Evolutionary conservation across 768 basidiomycete genomes (phyloP).

Genomic region (Basidioascus undulatus): DNA sequence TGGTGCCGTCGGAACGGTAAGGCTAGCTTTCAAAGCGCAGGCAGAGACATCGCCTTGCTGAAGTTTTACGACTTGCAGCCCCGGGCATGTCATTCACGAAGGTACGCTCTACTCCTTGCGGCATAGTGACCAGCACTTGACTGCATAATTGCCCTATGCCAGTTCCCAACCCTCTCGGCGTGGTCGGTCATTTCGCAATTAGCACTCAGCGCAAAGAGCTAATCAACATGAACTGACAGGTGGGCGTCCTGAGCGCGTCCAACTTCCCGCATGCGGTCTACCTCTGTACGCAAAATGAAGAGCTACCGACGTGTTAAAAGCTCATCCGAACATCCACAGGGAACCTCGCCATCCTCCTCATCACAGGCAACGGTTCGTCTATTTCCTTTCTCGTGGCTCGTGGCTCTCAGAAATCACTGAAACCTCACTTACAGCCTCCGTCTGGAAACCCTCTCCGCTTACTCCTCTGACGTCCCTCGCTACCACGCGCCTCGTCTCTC

Average conservation of each 20-base stretch:
- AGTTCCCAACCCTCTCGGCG: constrained; percentile 77
- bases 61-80: no score
- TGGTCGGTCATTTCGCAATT: constrained; percentile 21
- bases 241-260: constrained; percentile 69
- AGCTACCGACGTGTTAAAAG: not conserved
- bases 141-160: constrained; percentile 5
- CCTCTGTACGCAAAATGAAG: not conserved
- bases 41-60: no score
- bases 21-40: no score
- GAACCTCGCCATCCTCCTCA: constrained; percentile 72
- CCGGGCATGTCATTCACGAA: constrained; percentile 76
- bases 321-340: constrained; percentile 21
- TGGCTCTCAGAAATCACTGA: no score
- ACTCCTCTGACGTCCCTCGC: constrained; percentile 53
- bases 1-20: constrained; percentile 73
- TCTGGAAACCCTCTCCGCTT: constrained; percentile 85
- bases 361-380: constrained; percentile 79
- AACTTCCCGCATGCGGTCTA: constrained; percentile 91
- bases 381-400: no score
- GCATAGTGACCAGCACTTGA: constrained; percentile 7
- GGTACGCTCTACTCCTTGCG: constrained; percentile 21
- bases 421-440: no score
- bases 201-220: no score
- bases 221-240: no score
- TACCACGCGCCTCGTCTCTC: constrained; percentile 56